Base-by-base conservation (phyloP, 805 yeast genomes). In the Lipomyces mesembrius region DNA sequence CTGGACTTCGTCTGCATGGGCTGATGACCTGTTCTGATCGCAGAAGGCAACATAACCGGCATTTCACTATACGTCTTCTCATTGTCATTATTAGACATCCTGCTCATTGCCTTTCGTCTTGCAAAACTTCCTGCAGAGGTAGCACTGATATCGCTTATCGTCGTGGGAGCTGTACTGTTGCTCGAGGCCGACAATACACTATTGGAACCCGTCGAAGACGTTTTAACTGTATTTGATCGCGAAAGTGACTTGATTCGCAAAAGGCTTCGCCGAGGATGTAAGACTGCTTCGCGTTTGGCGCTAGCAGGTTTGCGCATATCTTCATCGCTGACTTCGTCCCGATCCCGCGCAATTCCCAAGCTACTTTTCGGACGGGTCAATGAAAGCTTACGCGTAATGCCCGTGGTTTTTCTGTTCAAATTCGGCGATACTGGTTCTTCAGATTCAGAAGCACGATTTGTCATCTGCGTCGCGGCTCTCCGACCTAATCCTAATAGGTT, bases 61-160 rank as follows among this genome's bases (percentile, higher is more conserved):
- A n/a, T 54, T 54, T 43, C 49, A 43, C 14, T 22, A 9, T 43
- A 22, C 43, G 35, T 11, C 32, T 37, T 57, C 9, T 9, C 32
- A 3, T 32, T 46, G 9, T 66, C 64, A 22, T 35, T 8, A 2
- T 62, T 29, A 43, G 54, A 22, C 51, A 39, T 14, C 58, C 61
- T 39, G n/a, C 52, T 64, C 59, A 53, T 59, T 74, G 80, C 82
- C 72, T 84, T 88, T 75, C 91, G 96, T 74, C 96, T 84, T 57
- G 88, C 87, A 66, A 87, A 87, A 37, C 96, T 90, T 0, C 96
- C 96, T 0, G 97, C 96, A 69, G 95, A 88, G 0, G 97, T 90
- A 3, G 97, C 97, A 79, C 95, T 89, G 69, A 90, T 83, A 75
- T 90, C 95, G 46, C 85, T 83, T 78, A 83, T 76, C 9, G 81